phyloP scores from a whole-genome alignment of 352 stramenopile species.

The Saprolegnia diclina region DNA sequence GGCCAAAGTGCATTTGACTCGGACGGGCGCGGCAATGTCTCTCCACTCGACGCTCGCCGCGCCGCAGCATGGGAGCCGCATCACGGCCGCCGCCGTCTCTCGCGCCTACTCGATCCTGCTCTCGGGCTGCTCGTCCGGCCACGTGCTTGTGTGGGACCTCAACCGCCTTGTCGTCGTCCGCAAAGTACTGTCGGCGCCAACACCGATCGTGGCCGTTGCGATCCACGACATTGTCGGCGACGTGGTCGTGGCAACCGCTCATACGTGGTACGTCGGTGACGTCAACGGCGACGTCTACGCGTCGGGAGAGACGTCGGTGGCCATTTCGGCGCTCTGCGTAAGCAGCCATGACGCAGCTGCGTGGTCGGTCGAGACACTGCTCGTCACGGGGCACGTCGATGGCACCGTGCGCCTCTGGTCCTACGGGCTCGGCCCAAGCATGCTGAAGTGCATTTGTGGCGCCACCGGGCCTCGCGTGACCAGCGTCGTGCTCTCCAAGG shows the following conservation, averaged over 20 bases:
- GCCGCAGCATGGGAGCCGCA: conserved; percentile 34
- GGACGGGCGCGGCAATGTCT: conserved; percentile 32
- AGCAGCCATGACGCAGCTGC: conserved; percentile 47
- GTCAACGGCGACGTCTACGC: conserved; percentile 50
- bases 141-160: conserved; percentile 62
- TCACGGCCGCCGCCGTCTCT: conserved; percentile 53
- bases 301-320: conserved; percentile 39
- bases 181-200: conserved; percentile 32
- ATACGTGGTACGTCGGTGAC: conserved; percentile 55
- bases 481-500: background rate
- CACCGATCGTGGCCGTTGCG: conserved; percentile 39
- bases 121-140: conserved; percentile 48
- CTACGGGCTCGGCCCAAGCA: conserved; percentile 34
- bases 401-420: conserved; percentile 58
- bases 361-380: conserved; percentile 53
- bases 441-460: background rate
- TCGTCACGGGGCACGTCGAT: conserved; percentile 60
- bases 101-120: conserved; percentile 59
- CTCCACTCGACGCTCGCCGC: conserved; percentile 42
- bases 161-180: conserved; percentile 56
- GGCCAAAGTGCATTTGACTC: conserved; percentile 27
- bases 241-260: conserved; percentile 45
- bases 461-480: background rate
- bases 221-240: conserved; percentile 67
- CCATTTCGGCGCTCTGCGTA: conserved; percentile 45